phyloP scores from a whole-genome alignment of 1,284 basidiomycete species.

The Cutaneotrichosporon sp. region DNA sequence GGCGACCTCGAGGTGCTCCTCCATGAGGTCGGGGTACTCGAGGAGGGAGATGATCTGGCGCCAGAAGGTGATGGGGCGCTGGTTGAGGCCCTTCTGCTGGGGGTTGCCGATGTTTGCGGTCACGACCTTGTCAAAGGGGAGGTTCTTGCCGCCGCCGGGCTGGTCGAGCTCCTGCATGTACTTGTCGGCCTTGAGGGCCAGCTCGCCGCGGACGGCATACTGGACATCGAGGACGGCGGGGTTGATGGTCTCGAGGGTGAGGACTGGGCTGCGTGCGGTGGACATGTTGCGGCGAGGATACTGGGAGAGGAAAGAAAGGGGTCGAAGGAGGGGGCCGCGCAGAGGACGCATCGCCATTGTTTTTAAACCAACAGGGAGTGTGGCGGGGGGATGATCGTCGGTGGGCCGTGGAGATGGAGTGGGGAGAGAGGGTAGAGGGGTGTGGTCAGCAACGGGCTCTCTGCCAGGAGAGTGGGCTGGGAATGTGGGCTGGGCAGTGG shows the following conservation, averaged over 20 bases:
- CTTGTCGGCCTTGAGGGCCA: constrained; percentile 90
- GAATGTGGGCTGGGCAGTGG: background rate
- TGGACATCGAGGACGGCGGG: constrained; percentile 83
- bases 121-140: constrained; percentile 88
- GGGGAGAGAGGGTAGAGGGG: background rate
- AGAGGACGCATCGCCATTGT: constrained; percentile 5
- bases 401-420: background rate
- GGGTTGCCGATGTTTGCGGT: constrained; percentile 98
- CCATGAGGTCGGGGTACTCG: constrained; percentile 85
- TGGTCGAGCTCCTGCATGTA: constrained; percentile 70
- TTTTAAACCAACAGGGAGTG: background rate
- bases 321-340: background rate
- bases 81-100: constrained; percentile 91
- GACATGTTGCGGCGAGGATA: constrained; percentile 14
- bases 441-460: background rate
- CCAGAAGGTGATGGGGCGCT: constrained; percentile 88
- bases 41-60: constrained; percentile 76
- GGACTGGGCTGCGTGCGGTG: constrained; percentile 29
- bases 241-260: constrained; percentile 60
- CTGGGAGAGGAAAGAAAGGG: background rate
- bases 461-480: background rate
- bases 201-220: constrained; percentile 96
- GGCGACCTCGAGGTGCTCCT: constrained; percentile 63
- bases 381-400: background rate
- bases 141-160: constrained; percentile 54